Conservation (phyloP, 179 eudicot species). For the Beta macrorhiza region DNA sequence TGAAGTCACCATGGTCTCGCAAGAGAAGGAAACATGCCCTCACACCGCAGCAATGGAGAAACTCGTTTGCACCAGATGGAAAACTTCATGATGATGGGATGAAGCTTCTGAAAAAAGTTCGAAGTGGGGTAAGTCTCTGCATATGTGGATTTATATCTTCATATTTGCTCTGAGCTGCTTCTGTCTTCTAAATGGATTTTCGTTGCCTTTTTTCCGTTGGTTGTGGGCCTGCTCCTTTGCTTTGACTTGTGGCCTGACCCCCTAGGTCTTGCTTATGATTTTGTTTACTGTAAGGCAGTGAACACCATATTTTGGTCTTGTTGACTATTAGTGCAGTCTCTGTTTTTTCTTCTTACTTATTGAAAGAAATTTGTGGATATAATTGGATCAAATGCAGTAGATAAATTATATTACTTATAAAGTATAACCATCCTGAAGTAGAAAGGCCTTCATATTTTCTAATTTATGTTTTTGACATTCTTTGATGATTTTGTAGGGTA, state of each 20-base stretch:
- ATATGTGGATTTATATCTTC: neutral
- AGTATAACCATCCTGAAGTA: neutral
- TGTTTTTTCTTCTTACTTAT: neutral
- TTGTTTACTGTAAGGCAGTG: neutral
- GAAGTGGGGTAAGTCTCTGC: slow-evolving; percentile 76
- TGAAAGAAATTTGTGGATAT: neutral
- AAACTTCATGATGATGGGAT: slow-evolving; percentile 76
- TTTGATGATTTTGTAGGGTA: slow-evolving; percentile 51
- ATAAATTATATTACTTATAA: neutral
- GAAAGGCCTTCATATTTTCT: neutral
- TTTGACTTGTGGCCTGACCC: neutral
- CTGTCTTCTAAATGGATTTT: neutral
- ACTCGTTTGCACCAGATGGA: slow-evolving; percentile 71
- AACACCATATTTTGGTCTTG: neutral
- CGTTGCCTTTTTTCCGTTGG: neutral
- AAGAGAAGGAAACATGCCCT: slow-evolving; percentile 77
- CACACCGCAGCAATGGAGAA: slow-evolving; percentile 71
- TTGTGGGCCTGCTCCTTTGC: neutral
- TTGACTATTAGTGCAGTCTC: neutral
- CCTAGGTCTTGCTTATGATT: neutral
- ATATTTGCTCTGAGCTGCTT: neutral
- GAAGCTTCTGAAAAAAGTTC: slow-evolving; percentile 87
- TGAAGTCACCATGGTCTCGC: slow-evolving; percentile 97
- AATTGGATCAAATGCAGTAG: neutral
- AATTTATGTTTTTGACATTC: slow-evolving; percentile 5